phyloP scores from a whole-genome alignment of 805 yeast genomes.

The Clavispora phyllophila region DNA sequence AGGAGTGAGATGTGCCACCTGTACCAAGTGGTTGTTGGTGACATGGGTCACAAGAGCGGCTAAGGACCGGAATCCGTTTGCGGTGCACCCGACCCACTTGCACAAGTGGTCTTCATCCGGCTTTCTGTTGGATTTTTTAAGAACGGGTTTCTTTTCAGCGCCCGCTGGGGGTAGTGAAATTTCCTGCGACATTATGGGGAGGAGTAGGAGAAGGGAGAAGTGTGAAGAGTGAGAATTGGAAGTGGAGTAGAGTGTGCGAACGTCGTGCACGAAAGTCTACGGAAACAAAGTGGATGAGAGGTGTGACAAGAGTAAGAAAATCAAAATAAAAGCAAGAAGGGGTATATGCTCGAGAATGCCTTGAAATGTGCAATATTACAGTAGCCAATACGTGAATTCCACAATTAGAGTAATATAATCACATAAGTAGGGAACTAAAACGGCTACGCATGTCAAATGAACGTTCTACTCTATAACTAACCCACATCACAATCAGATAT shows the following conservation, averaged over 20 bases:
- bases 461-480: no score
- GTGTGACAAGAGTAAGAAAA: no score
- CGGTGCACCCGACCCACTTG: slow-evolving; percentile 29
- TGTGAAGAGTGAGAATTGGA: not conserved
- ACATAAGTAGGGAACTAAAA: no score
- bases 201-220: not conserved
- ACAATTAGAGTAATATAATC: no score
- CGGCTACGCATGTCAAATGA: no score
- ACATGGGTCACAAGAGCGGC: slow-evolving; percentile 30
- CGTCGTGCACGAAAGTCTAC: not conserved
- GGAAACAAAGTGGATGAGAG: no score
- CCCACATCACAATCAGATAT: no score
- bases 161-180: not conserved
- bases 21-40: slow-evolving; percentile 25
- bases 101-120: slow-evolving; percentile 18
- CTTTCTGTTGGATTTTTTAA: slow-evolving; percentile 1
- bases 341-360: no score
- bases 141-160: not conserved
- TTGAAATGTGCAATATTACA: no score
- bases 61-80: slow-evolving; percentile 14
- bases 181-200: slow-evolving; percentile 6
- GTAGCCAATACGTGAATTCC: no score
- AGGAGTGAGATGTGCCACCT: slow-evolving; percentile 15
- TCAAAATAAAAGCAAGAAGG: no score
- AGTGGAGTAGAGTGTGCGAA: not conserved